Conservation (phyloP, 257 asterid species). For the Linderniella brevidens region DNA sequence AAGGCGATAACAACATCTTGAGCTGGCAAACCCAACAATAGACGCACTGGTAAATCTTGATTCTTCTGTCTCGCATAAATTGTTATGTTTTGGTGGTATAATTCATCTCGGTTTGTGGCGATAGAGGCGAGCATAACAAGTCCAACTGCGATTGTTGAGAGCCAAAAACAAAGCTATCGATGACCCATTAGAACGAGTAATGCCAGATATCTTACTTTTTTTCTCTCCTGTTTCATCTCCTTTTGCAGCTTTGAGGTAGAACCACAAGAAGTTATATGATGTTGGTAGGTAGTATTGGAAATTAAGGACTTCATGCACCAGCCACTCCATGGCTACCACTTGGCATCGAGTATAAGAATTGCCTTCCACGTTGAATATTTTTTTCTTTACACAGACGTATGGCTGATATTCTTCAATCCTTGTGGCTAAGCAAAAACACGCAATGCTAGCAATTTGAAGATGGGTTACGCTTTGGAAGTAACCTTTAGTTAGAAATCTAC, state of each 20-base stretch:
- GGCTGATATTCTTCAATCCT: constrained; percentile 96
- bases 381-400: constrained; percentile 39
- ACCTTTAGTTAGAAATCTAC: constrained; percentile 70
- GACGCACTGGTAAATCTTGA: no score
- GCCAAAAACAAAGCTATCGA: constrained; percentile 86
- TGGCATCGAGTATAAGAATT: constrained; percentile 45
- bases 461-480: constrained; percentile 47
- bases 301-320: constrained; percentile 79
- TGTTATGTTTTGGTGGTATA: no score
- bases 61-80: no score
- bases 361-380: constrained; percentile 43
- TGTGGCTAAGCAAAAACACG: constrained; percentile 83
- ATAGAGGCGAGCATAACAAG: constrained; percentile 68
- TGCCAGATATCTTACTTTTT: constrained; percentile 55
- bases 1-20: constrained; percentile 61
- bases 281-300: constrained; percentile 88
- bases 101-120: constrained; percentile 41
- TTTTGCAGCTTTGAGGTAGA: constrained; percentile 65
- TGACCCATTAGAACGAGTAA: constrained; percentile 65
- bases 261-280: constrained; percentile 77
- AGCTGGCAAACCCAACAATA: no score
- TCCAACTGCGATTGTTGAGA: constrained; percentile 87
- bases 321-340: constrained; percentile 99
- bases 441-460: constrained; percentile 84
- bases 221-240: constrained; percentile 45